Base-by-base conservation (phyloP, 1,284 basidiomycete genomes). In the Cryptococcus maquisensis region DNA sequence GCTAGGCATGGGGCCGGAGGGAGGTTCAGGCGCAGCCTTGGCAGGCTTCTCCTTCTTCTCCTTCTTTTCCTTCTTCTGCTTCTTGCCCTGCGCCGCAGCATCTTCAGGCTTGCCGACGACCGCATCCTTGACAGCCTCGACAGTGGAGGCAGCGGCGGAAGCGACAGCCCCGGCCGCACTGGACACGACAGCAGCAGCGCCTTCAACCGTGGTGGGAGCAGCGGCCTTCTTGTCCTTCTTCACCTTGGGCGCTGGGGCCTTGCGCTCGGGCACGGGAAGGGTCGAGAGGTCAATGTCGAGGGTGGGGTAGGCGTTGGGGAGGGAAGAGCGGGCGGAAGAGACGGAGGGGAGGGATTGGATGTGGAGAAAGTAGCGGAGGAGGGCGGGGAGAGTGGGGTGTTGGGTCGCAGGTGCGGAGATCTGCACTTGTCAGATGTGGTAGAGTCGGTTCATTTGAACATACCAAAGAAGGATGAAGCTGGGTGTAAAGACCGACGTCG, bases 301-400 rank as follows among this genome's bases (percentile, higher is more conserved):
- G 4, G 80, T 60, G 8, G 80, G 74, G 74, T 87, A 89, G 7
- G 67, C 58, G 61, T 77, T 74, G 41, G 72, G 67, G 24, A 74
- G 60, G 47, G 62, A 55, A 57, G 66, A 58, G 64, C 73, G 69
- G 53, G 75, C 72, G 3, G 71, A 67, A 51, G 67, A 55, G 51
- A 76, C 72, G 6, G 86, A 81, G 4, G 85, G 80, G 21, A 81
- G 80, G 47, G 83, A 81, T 79, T 97, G 93, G 57, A 97, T 83
- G 73, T 95, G 89, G 72, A 93, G 87, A 71, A 96, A 95, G 81
- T 94, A 95, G 50, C 94, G 88, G 44, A 88, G 88, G 46, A 97
- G 76, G 24, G 89, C 82, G 6, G 93, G 90, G 54, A 84, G 82
- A 26, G 84, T 77, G 70, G 86, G 86, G 77, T 88, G 86, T 72